Evolutionary conservation across 805 yeast genomes (phyloP).

Genomic region (Kodamaea kakaduensis): DNA sequence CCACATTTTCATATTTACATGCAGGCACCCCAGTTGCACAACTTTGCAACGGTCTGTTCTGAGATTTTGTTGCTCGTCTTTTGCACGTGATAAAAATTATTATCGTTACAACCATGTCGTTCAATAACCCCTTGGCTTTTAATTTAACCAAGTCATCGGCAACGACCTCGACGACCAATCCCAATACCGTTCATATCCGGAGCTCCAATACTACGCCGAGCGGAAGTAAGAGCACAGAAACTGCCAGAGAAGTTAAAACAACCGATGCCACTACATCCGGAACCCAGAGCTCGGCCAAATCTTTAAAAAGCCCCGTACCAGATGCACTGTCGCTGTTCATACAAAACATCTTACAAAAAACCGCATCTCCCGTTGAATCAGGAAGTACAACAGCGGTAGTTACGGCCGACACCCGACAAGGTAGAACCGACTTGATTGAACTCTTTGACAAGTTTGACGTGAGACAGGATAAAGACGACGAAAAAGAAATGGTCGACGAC

Average conservation of each 20-base stretch:
- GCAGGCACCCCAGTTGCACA: too few relatives aligned
- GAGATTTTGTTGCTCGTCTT: too few relatives aligned
- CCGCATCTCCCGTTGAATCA: conserved; percentile 12
- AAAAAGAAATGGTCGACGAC: conserved; percentile 11
- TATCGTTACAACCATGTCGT: conserved; percentile 21
- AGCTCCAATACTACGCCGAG: conserved; percentile 1
- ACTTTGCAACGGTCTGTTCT: too few relatives aligned
- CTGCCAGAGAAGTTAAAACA: too few relatives aligned
- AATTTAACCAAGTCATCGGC: conserved; percentile 37
- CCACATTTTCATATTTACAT: too few relatives aligned
- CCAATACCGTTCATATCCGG: conserved; percentile 22
- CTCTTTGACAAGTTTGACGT: conserved; percentile 35
- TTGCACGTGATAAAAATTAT: not conserved
- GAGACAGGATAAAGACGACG: conserved; percentile 4
- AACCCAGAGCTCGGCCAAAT: too few relatives aligned
- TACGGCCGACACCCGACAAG: conserved; percentile 3
- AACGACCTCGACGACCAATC: conserved; percentile 40
- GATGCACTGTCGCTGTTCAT: too few relatives aligned
- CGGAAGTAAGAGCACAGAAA: not conserved
- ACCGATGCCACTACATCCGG: too few relatives aligned
- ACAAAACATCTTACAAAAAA: not conserved
- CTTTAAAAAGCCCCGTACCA: too few relatives aligned
- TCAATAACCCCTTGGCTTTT: conserved; percentile 28
- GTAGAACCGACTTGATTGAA: conserved; percentile 24
- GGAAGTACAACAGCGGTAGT: conserved; percentile 6